phyloP scores from a whole-genome alignment of 192 early-diverging fungal species.

The Rhizophagus sp. region DNA sequence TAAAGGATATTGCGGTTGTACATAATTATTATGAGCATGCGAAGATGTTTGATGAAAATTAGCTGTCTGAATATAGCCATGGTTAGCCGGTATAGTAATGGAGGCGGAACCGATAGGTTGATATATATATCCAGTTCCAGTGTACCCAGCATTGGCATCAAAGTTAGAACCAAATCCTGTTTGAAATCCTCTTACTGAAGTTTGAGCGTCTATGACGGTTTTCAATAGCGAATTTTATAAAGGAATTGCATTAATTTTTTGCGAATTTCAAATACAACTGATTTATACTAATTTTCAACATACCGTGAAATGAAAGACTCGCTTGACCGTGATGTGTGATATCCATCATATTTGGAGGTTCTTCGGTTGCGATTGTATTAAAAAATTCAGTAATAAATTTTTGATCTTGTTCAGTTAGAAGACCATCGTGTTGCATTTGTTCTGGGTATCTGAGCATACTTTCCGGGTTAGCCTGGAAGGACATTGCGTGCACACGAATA shows the following conservation, averaged over 20 bases:
- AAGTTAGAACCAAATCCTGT: conserved; percentile 10
- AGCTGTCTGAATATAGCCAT: neutral
- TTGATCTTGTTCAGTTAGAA: conserved; percentile 23
- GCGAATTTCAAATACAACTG: neutral
- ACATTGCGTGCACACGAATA: neutral
- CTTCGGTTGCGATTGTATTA: conserved; percentile 16
- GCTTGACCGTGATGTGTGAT: neutral
- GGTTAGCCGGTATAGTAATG: conserved; percentile 18
- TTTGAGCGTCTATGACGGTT: neutral
- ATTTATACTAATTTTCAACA: neutral
- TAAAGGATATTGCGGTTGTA: neutral
- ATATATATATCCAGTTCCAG: conserved; percentile 12
- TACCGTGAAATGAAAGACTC: conserved; percentile 15
- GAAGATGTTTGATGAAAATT: neutral
- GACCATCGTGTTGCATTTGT: conserved; percentile 22
- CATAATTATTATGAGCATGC: neutral
- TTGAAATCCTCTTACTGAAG: conserved; percentile 13
- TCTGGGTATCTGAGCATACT: conserved; percentile 24
- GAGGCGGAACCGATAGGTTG: conserved; percentile 7
- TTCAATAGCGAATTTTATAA: neutral
- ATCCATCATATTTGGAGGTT: conserved; percentile 25
- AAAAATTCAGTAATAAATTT: conserved; percentile 25
- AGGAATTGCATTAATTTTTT: neutral
- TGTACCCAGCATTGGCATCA: neutral
- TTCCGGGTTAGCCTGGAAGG: conserved; percentile 18